Evolutionary conservation across 306 rosid genomes (phyloP).

Genomic region (Cajanus cajan): DNA sequence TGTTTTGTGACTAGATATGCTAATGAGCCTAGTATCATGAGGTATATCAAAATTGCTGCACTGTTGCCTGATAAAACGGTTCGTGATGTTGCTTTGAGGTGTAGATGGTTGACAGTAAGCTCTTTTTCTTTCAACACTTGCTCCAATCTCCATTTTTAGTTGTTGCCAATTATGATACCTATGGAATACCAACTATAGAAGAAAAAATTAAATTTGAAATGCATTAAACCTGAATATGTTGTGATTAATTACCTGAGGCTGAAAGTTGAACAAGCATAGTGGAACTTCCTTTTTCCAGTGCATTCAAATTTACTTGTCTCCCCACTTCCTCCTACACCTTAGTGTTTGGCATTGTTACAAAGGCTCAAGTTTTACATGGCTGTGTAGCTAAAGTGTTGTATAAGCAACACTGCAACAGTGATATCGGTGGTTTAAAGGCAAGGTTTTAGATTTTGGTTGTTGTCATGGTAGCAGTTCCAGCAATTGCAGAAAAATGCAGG

Average conservation of each 20-base stretch:
- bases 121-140: conserved; percentile 32
- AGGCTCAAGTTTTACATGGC: conserved; percentile 18
- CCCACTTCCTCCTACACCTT: not conserved
- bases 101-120: conserved; percentile 98
- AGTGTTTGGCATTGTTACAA: conserved; percentile 1
- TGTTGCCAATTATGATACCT: not conserved
- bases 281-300: conserved; percentile 12
- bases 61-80: conserved; percentile 90
- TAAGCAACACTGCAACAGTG: not conserved
- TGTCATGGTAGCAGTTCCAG: conserved; percentile 25
- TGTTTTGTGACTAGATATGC: conserved; percentile 54
- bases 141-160: conserved; percentile 12
- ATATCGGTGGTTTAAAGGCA: conserved; percentile 24
- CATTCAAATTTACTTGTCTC: conserved; percentile 14
- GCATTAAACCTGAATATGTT: not conserved
- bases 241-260: not conserved
- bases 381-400: not conserved
- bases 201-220: not conserved
- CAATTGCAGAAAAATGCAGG: conserved; percentile 10
- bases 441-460: conserved; percentile 32
- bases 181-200: not conserved
- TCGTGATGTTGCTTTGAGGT: conserved; percentile 98
- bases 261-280: conserved; percentile 1
- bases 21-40: conserved; percentile 91
- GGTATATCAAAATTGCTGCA: conserved; percentile 94